phyloP scores from a whole-genome alignment of 2,329 filamentous ascomycete genomes.

The Dactylellina cionopaga region DNA sequence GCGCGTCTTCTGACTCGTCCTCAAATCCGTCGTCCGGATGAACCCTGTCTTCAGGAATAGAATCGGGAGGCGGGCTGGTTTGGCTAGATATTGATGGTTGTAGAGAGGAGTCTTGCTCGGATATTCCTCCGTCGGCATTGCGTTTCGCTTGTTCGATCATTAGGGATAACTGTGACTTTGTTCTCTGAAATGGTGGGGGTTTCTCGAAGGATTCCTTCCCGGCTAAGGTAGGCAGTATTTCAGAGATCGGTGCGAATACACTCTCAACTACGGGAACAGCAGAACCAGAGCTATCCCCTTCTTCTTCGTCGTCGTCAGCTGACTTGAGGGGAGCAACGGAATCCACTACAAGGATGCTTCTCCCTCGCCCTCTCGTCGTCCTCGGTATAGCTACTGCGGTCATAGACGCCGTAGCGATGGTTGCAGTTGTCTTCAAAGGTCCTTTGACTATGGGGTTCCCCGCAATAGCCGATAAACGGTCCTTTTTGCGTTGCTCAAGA shows the following conservation, averaged over 20 bases:
- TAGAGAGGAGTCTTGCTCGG: conserved; percentile 4
- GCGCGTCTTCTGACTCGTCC: conserved; percentile 34
- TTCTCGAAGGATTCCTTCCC: conserved; percentile 54
- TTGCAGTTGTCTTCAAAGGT: conserved; percentile 37
- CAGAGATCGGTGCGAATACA: conserved; percentile 22
- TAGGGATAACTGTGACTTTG: conserved; percentile 55
- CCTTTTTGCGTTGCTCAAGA: conserved; percentile 54
- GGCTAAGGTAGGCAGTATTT: conserved; percentile 12
- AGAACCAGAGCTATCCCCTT: conserved; percentile 1
- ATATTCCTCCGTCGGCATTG: conserved; percentile 6
- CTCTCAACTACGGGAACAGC: conserved; percentile 29
- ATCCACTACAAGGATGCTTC: conserved; percentile 55
- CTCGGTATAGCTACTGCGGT: conserved; percentile 49
- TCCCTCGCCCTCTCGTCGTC: conserved; percentile 51
- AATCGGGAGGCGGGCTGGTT: conserved; percentile 23
- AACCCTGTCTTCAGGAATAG: conserved; percentile 33
- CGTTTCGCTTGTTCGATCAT: conserved; percentile 54
- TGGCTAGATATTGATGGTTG: background rate
- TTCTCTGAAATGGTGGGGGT: conserved; percentile 53
- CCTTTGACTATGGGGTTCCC: conserved; percentile 50
- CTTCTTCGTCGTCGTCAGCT: conserved; percentile 41
- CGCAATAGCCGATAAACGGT: conserved; percentile 34
- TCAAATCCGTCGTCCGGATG: conserved; percentile 43
- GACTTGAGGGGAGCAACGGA: conserved; percentile 55
- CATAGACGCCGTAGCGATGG: conserved; percentile 43